phyloP scores from a whole-genome alignment of 495 filamentous ascomycete genomes.

The Talaromyces adpressus region DNA sequence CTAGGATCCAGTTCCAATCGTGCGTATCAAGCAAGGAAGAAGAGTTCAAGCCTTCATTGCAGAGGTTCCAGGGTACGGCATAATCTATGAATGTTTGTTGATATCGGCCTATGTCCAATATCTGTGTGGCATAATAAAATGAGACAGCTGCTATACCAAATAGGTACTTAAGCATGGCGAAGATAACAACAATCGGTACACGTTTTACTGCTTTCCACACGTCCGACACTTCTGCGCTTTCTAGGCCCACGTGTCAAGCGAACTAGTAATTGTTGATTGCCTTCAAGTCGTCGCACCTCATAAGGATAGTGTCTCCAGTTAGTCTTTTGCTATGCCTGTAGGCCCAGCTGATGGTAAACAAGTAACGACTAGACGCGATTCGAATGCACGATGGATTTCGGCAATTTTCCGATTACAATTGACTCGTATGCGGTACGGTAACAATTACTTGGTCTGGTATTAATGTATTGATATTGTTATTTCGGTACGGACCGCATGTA shows the following conservation, averaged over 20 bases:
- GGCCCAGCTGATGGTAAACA: background rate
- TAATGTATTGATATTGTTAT: background rate
- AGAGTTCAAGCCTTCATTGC: background rate
- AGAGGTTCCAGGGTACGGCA: background rate
- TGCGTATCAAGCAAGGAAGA: background rate
- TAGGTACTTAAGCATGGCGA: background rate
- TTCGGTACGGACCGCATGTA: background rate
- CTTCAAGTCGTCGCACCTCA: background rate
- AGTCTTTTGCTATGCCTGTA: background rate
- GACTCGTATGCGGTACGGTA: background rate
- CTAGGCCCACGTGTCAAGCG: background rate
- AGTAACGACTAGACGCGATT: background rate
- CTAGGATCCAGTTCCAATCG: background rate
- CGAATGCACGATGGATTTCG: background rate
- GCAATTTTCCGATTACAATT: background rate
- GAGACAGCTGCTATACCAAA: background rate
- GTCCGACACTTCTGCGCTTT: background rate
- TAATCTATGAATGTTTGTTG: background rate
- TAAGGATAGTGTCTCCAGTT: background rate
- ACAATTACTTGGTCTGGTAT: background rate
- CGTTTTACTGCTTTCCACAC: background rate
- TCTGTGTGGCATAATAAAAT: background rate
- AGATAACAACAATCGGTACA: background rate
- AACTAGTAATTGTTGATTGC: background rate
- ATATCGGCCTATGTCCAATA: background rate